Evolutionary conservation across 2,329 filamentous ascomycete species (phyloP), one percentile per base, ranked within the genome.

Genomic region (Zasmidium angulare): DNA sequence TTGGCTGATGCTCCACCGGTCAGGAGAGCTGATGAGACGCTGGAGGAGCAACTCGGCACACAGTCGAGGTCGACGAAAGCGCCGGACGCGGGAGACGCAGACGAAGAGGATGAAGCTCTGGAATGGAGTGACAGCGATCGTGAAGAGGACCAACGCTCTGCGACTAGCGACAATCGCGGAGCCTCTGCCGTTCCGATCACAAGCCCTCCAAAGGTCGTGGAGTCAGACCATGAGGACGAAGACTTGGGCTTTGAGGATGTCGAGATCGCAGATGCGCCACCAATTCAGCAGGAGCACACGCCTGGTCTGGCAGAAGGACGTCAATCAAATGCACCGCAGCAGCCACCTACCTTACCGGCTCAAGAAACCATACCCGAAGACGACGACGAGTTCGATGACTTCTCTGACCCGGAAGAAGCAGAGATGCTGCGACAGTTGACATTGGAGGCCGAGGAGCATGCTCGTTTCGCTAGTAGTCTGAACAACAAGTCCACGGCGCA

Each of bases 371-470:
- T 66, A 9, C 55, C 62, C 2, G 55, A 67, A 23, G 70, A 67
- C 40, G 75, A 74, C 11, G 64, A 68, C 36, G 64, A 75, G 10
- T 74, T 69, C 31, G 78, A 83, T 29, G 79, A 80, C 55, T 81
- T 81, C 67, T 95, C 90, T 31, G 93, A 98, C 64, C 89, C 91
- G 0, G 95, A 96, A 74, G 93, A 98, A 63, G 93, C 93, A 71
- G 92, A 96, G 67, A 82, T 99, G 6, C 83, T 98, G 57, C 86
- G 85, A 6, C 91, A 93, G 66, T 86, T 99, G 68, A 93, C 91
- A 0, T 86, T 89, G 23, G 96, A 99, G 80, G 91, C 90, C 1
- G 91, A 96, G 76, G 95, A 97, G 69, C 93, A 99, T 71, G 92
- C 90, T 2, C 87, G 93, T 4, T 99, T 99, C 71, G 91, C 93